These are phyloP conservation scores for Ceratocystis eucalypticola DNA, from an alignment of 2,329 filamentous ascomycete genomes.

Conservation along the genomic window DNA sequence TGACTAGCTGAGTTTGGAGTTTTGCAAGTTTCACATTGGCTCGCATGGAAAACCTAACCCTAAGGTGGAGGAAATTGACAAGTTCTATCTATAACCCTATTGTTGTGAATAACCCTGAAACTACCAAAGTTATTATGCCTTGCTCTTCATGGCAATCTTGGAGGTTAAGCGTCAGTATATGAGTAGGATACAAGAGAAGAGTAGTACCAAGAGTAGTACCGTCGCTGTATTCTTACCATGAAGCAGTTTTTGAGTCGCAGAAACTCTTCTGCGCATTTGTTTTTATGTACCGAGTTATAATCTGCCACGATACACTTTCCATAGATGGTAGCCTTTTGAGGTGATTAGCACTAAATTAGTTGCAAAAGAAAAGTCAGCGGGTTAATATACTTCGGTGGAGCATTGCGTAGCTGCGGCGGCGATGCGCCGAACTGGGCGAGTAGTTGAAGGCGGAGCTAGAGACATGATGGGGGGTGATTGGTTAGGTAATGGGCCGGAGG, in stretches of 20 bases:
- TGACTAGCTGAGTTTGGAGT: too few species aligned
- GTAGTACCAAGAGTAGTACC: background rate
- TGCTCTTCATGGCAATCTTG: slow-evolving; percentile 5
- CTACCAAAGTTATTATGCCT: background rate
- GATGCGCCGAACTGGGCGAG: slow-evolving; percentile 42
- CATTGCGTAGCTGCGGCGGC: slow-evolving; percentile 42
- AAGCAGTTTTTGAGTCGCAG: slow-evolving; percentile 77
- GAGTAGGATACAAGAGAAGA: background rate
- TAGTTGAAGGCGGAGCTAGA: slow-evolving; percentile 21
- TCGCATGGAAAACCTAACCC: too few species aligned
- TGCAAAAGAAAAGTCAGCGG: background rate
- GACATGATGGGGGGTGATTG: slow-evolving; percentile 6
- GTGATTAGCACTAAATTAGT: background rate
- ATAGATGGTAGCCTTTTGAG: slow-evolving; percentile 59
- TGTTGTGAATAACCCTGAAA: background rate
- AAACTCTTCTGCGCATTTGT: slow-evolving; percentile 81
- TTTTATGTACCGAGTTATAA: slow-evolving; percentile 79
- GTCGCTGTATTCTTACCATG: slow-evolving; percentile 38
- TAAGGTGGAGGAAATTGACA: too few species aligned
- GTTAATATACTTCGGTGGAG: slow-evolving; percentile 36
- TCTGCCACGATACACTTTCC: slow-evolving; percentile 85
- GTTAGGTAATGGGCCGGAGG: background rate
- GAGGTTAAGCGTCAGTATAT: background rate
- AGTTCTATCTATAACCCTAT: background rate
- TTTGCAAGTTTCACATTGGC: too few species aligned